Conservation (phyloP, 1,139 yeast genomes). For the Trichomonascaceae sp. region DNA sequence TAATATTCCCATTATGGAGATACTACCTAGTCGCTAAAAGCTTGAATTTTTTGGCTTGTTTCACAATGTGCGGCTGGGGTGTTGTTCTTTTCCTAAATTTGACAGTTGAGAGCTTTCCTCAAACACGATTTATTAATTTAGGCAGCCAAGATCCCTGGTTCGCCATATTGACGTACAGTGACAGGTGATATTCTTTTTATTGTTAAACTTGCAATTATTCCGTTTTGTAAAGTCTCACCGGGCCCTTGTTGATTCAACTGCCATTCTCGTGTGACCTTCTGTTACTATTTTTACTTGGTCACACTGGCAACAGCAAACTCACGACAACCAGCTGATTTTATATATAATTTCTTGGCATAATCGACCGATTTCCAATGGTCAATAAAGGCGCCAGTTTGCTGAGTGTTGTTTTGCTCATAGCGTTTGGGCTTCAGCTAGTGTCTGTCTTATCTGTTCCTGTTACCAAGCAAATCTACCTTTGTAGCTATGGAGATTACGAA, state of each 20-base stretch:
- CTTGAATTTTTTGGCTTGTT: not conserved
- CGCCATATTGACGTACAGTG: not conserved
- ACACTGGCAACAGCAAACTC: not conserved
- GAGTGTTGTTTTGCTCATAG: slow-evolving; percentile 38
- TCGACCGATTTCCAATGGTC: slow-evolving; percentile 16
- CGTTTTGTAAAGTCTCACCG: not conserved
- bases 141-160: not conserved
- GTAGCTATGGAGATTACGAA: slow-evolving; percentile 45
- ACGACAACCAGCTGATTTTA: not conserved
- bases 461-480: slow-evolving; percentile 44
- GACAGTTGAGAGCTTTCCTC: not conserved
- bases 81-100: not conserved
- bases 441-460: slow-evolving; percentile 61
- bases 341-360: not conserved
- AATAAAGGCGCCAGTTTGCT: slow-evolving; percentile 37
- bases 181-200: not conserved
- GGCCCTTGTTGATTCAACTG: not conserved
- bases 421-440: slow-evolving; percentile 49
- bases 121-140: not conserved
- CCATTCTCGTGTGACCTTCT: not conserved
- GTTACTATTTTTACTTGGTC: not conserved
- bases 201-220: not conserved
- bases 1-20: not conserved
- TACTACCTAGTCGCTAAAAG: not conserved
- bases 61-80: not conserved